Evolutionary conservation across 345 rosid genomes (phyloP).

Genomic region (Leavenworthia alabamica): DNA sequence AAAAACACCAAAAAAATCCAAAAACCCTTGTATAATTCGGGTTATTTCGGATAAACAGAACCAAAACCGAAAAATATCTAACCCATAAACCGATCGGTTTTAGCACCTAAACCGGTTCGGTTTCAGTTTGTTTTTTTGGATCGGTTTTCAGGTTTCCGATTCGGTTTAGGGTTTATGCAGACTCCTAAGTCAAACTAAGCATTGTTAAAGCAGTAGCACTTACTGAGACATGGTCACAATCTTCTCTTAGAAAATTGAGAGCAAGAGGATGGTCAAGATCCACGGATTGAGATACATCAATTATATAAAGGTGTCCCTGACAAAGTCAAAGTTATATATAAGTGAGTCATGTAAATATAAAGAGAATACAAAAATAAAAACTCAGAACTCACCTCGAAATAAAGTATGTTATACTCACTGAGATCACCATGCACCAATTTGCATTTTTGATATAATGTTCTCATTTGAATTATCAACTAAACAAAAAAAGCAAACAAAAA

Average conservation of each 20-base stretch:
- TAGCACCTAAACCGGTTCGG: too few species aligned
- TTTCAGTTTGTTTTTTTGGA: too few species aligned
- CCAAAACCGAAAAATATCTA: too few species aligned
- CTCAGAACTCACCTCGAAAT: slow-evolving; percentile 58
- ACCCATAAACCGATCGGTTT: too few species aligned
- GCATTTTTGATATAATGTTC: slow-evolving; percentile 81
- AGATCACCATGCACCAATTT: slow-evolving; percentile 96
- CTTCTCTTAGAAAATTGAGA: slow-evolving; percentile 89
- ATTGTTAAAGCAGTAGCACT: slow-evolving; percentile 19
- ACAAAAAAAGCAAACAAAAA: slow-evolving; percentile 4
- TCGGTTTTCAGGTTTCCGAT: too few species aligned
- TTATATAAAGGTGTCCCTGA: slow-evolving; percentile 86
- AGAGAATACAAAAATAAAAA: neutral
- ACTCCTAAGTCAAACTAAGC: neutral
- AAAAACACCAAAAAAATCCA: too few species aligned
- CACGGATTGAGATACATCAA: slow-evolving; percentile 92
- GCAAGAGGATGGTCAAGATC: slow-evolving; percentile 95
- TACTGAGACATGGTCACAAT: slow-evolving; percentile 91
- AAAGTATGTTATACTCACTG: slow-evolving; percentile 93
- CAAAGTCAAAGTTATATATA: neutral
- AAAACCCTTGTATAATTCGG: too few species aligned
- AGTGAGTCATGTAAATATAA: neutral
- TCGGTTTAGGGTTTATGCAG: too few species aligned
- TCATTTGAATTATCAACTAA: slow-evolving; percentile 77
- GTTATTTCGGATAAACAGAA: too few species aligned